Percentiles rank a stretch among this genome's conserved stretches.
Evolutionary conservation across 2,329 filamentous ascomycete genomes (phyloP).

Genomic region (Fusarium sp.): DNA sequence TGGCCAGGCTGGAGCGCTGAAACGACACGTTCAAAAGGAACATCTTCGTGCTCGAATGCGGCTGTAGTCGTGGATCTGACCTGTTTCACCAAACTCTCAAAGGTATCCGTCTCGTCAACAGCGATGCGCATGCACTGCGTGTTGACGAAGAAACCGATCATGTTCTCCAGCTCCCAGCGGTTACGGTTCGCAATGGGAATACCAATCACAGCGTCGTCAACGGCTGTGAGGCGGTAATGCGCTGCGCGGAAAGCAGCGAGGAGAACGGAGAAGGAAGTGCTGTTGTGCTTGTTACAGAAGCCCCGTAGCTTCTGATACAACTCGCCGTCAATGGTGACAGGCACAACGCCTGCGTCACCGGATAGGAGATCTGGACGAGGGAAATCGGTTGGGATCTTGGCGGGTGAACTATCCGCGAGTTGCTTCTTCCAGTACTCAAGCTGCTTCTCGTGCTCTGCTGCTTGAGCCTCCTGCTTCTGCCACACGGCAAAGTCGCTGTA

Average conservation of each 20-base stretch:
- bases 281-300: conserved; percentile 21
- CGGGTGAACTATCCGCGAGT: conserved; percentile 29
- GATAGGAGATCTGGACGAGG: conserved; percentile 29
- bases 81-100: conserved; percentile 28
- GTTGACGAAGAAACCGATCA: conserved; percentile 48
- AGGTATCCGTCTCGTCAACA: conserved; percentile 26
- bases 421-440: conserved; percentile 43
- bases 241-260: conserved; percentile 45
- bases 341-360: conserved; percentile 17
- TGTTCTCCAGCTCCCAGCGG: conserved; percentile 29
- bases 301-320: conserved; percentile 19
- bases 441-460: conserved; percentile 34
- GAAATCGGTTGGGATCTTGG: conserved; percentile 34
- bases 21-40: conserved; percentile 17
- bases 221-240: conserved; percentile 46
- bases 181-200: conserved; percentile 37
- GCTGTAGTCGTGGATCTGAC: conserved; percentile 3
- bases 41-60: conserved; percentile 14
- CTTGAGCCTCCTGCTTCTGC: conserved; percentile 39
- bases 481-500: conserved; percentile 47
- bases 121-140: conserved; percentile 44
- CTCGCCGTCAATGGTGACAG: conserved; percentile 10
- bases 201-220: conserved; percentile 43
- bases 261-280: conserved; percentile 33
- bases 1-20: conserved; percentile 1